Percentiles rank a stretch among this genome's conserved stretches.
Evolutionary conservation across 768 basidiomycete species (phyloP).

Genomic region (Lactarius akahatsu): DNA sequence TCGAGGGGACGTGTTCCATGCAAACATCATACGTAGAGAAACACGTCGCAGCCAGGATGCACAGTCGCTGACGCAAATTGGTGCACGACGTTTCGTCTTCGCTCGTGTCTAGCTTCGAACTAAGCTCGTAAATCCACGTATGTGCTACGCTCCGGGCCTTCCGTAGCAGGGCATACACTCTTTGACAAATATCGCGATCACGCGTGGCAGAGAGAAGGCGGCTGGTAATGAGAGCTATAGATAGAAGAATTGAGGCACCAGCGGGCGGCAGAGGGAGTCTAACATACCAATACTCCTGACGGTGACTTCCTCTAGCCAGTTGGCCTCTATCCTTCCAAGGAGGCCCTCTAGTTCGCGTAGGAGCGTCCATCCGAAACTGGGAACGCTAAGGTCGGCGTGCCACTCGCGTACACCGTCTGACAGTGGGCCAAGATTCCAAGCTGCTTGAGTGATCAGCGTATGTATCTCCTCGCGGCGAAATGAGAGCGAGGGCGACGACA

Average conservation of each 20-base stretch:
- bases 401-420: constrained; percentile 33
- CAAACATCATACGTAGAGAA: constrained; percentile 4
- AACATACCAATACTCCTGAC: background rate
- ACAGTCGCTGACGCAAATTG: background rate
- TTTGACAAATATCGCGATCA: background rate
- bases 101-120: background rate
- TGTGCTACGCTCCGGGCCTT: constrained; percentile 1
- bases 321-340: constrained; percentile 38
- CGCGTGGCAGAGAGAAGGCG: constrained; percentile 1
- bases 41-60: constrained; percentile 9
- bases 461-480: constrained; percentile 43
- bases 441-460: constrained; percentile 44
- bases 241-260: background rate
- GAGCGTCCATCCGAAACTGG: constrained; percentile 39
- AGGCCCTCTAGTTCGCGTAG: constrained; percentile 40
- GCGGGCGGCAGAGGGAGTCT: no score
- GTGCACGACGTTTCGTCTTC: background rate
- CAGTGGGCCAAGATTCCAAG: constrained; percentile 42
- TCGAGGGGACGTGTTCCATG: background rate
- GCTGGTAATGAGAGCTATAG: background rate
- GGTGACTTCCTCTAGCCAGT: constrained; percentile 38
- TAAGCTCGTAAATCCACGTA: constrained; percentile 2
- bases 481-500: constrained; percentile 41
- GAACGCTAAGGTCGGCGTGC: constrained; percentile 40
- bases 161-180: background rate